These are phyloP conservation scores for Leccinum subrobustum DNA, from an alignment of 1,284 basidiomycete genomes.

Conservation along the genomic window DNA sequence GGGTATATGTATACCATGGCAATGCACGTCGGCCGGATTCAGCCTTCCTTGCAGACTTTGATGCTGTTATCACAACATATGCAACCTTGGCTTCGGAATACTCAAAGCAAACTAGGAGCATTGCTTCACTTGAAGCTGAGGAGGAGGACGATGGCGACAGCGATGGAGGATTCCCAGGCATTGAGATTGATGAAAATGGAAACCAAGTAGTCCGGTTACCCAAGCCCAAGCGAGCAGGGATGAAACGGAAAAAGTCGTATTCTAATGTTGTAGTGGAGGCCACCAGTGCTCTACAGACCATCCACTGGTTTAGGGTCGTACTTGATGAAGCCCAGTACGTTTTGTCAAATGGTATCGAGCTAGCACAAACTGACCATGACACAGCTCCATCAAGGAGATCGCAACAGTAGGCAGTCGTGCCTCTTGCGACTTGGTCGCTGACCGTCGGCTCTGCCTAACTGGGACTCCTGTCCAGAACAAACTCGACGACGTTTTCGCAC, in stretches of 20 bases:
- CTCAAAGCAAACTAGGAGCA: constrained; percentile 80
- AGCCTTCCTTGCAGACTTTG: constrained; percentile 85
- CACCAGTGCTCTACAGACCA: constrained; percentile 88
- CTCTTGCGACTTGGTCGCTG: constrained; percentile 91
- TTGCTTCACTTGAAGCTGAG: constrained; percentile 53
- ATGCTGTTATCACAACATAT: constrained; percentile 97
- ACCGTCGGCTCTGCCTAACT: constrained; percentile 90
- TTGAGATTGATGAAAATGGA: constrained; percentile 70
- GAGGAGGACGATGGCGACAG: constrained; percentile 73
- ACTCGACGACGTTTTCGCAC: constrained; percentile 94
- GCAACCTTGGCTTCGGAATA: constrained; percentile 94
- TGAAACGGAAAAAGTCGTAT: constrained; percentile 69
- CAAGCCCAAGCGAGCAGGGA: constrained; percentile 58
- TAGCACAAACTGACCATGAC: constrained; percentile 8
- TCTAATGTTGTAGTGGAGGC: constrained; percentile 53
- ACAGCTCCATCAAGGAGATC: constrained; percentile 94
- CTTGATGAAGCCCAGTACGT: constrained; percentile 97
- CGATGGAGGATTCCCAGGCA: constrained; percentile 53
- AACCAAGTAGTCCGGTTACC: constrained; percentile 54
- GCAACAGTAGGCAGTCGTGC: constrained; percentile 92
- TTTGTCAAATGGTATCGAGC: constrained; percentile 4
- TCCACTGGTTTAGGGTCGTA: constrained; percentile 97
- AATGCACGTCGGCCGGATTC: constrained; percentile 86
- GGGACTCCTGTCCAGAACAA: constrained; percentile 99
- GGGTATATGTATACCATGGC: constrained; percentile 96